A percentile compares a stretch with the other conserved stretches of the same genome.
These are phyloP conservation scores for Zygosaccharomyces pseudobailii DNA, from an alignment of 1,139 yeast species.

Conservation along the genomic window DNA sequence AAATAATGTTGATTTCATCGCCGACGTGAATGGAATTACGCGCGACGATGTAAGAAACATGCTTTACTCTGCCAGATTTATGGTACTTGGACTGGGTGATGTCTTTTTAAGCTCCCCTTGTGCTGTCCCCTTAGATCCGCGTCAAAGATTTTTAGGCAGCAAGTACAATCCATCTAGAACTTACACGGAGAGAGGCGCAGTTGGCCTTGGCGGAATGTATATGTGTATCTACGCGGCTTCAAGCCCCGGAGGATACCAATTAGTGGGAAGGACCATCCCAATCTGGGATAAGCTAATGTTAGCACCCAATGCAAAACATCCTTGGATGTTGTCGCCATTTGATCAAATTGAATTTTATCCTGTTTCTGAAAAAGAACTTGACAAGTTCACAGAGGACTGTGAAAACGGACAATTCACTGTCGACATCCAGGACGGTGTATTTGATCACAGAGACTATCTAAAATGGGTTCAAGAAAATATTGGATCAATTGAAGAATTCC, in stretches of 20 bases:
- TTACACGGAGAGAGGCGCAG: conserved; percentile 92
- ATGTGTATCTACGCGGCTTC: conserved; percentile 99
- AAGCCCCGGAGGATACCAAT: conserved; percentile 97
- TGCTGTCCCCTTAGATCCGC: conserved; percentile 96
- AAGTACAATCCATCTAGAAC: conserved; percentile 97
- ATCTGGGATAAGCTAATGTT: conserved; percentile 93
- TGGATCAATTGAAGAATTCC: conserved; percentile 67
- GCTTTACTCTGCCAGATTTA: conserved; percentile 81
- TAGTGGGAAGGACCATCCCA: conserved; percentile 94
- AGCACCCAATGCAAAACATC: conserved; percentile 65
- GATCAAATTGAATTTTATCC: conserved; percentile 95
- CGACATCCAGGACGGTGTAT: conserved; percentile 68
- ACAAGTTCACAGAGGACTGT: conserved; percentile 63
- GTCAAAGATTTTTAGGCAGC: conserved; percentile 86
- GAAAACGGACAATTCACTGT: conserved; percentile 77
- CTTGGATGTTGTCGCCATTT: conserved; percentile 88
- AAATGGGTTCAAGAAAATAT: conserved; percentile 72
- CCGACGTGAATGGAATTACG: conserved; percentile 74
- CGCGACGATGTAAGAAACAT: conserved; percentile 75
- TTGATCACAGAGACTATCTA: conserved; percentile 75
- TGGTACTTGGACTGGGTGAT: conserved; percentile 94
- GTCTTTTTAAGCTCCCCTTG: conserved; percentile 97
- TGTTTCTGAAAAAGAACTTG: conserved; percentile 78
- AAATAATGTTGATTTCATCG: conserved; percentile 92
- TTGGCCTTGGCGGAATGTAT: conserved; percentile 97